These are phyloP conservation scores for Monosporascus sp. DNA, from an alignment of 2,329 filamentous ascomycete species.

Conservation along the genomic window DNA sequence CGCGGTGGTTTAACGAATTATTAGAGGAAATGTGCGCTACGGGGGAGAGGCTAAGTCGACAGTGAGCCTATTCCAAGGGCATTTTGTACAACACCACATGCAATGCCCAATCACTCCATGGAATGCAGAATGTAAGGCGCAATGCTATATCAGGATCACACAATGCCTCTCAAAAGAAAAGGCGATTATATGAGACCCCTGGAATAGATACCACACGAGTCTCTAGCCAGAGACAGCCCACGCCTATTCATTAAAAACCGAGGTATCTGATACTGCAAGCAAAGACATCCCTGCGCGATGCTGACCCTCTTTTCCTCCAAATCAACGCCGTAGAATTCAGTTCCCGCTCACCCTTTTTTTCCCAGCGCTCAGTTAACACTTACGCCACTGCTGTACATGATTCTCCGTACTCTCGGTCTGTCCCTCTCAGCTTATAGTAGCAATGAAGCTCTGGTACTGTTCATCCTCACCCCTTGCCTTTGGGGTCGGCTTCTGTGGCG, in stretches of 20 bases:
- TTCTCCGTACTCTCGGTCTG: conserved; percentile 7
- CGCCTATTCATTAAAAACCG: neutral
- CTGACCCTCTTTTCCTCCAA: neutral
- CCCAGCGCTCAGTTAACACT: conserved; percentile 1
- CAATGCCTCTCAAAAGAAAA: neutral
- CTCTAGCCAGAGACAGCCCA: neutral
- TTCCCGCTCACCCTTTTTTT: neutral
- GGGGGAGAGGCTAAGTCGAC: conserved; percentile 41
- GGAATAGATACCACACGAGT: neutral
- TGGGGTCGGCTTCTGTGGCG: conserved; percentile 15
- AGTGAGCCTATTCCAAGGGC: conserved; percentile 4
- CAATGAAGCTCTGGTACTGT: conserved; percentile 41
- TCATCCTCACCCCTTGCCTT: conserved; percentile 35
- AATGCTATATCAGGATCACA: neutral
- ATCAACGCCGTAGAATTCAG: neutral
- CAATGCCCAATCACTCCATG: no score
- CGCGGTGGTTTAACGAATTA: conserved; percentile 60
- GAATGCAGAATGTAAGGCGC: no score
- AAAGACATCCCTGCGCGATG: neutral
- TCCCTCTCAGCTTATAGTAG: conserved; percentile 26
- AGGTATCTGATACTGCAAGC: neutral
- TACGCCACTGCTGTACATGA: conserved; percentile 2
- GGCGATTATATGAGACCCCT: neutral
- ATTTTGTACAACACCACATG: no score
- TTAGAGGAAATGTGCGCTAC: conserved; percentile 52